These are phyloP conservation scores for Calonectria hongkongensis DNA, from an alignment of 2,329 filamentous ascomycete genomes.

Conservation along the genomic window DNA sequence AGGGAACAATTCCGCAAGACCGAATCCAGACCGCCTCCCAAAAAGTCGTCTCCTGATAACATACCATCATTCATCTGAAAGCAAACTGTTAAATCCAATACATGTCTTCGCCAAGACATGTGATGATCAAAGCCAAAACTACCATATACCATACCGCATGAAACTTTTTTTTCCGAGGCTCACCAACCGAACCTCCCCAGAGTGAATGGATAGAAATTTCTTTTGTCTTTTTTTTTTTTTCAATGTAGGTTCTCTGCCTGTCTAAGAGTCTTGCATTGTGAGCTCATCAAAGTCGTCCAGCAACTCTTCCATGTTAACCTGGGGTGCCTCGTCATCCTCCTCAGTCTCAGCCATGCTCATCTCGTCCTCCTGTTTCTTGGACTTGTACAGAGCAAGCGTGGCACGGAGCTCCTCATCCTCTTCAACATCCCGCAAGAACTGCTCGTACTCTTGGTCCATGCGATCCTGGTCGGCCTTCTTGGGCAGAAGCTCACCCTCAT, in stretches of 20 bases:
- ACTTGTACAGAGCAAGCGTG: constrained; percentile 91
- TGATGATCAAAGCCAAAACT: neutral
- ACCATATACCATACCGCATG: constrained; percentile 5
- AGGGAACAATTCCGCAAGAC: constrained; percentile 54
- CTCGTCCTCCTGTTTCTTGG: constrained; percentile 75
- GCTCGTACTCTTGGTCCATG: constrained; percentile 95
- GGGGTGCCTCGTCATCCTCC: constrained; percentile 79
- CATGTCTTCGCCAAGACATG: neutral
- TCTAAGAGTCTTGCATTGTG: constrained; percentile 62
- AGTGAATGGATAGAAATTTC: constrained; percentile 29
- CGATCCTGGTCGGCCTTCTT: constrained; percentile 91
- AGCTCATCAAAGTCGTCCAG: constrained; percentile 96
- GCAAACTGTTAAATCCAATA: neutral
- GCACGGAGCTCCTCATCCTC: constrained; percentile 92
- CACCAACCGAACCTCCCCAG: neutral
- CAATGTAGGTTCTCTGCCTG: constrained; percentile 51
- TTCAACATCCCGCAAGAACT: constrained; percentile 97
- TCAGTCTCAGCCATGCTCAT: constrained; percentile 81
- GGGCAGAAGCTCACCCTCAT: constrained; percentile 90
- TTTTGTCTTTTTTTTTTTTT: constrained; percentile 48
- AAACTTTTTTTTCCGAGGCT: constrained; percentile 7
- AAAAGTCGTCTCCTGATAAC: constrained; percentile 52
- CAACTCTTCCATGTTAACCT: constrained; percentile 86
- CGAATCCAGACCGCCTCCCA: constrained; percentile 41
- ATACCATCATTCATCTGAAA: constrained; percentile 62